A percentile compares a stretch with the other conserved stretches of the same genome.
Conservation (phyloP, 148 eudicot genomes). For the Arctostaphylos glauca region DNA sequence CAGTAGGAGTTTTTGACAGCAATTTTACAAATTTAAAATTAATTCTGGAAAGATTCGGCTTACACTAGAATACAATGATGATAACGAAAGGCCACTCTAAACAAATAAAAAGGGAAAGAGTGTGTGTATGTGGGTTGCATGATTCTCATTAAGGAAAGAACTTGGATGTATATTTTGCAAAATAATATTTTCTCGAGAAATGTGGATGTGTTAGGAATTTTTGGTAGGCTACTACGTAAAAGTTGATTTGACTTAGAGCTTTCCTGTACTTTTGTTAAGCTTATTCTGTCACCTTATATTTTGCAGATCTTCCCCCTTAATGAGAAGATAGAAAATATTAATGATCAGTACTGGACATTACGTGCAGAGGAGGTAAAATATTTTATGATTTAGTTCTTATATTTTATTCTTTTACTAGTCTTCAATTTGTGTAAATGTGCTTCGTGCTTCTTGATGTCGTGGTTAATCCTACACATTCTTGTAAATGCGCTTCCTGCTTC, state of each 20-base stretch:
- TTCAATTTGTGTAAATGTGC: neutral
- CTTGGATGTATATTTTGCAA: too few relatives aligned
- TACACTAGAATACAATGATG: neutral
- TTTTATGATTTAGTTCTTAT: neutral
- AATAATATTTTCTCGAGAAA: too few relatives aligned
- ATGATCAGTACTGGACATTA: constrained; percentile 34
- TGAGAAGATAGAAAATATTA: constrained; percentile 30
- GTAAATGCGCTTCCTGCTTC: too few relatives aligned
- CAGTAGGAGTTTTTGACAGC: neutral
- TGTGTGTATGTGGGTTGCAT: neutral
- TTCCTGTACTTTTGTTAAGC: neutral
- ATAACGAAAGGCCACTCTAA: neutral
- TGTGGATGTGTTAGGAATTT: neutral
- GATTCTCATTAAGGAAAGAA: neutral
- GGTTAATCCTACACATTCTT: too few relatives aligned
- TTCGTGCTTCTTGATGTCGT: neutral
- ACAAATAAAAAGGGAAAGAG: neutral
- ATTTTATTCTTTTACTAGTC: neutral
- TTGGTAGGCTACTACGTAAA: neutral
- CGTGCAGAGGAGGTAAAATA: constrained; percentile 28
- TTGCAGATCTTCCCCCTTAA: constrained; percentile 26
- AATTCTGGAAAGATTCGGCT: neutral
- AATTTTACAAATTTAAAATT: neutral
- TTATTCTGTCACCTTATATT: neutral
- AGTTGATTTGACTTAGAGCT: neutral